Percentiles rank a stretch among this genome's conserved stretches.
Conservation (phyloP, 2,329 filamentous ascomycete genomes). For the Fusarium decemcellulare region DNA sequence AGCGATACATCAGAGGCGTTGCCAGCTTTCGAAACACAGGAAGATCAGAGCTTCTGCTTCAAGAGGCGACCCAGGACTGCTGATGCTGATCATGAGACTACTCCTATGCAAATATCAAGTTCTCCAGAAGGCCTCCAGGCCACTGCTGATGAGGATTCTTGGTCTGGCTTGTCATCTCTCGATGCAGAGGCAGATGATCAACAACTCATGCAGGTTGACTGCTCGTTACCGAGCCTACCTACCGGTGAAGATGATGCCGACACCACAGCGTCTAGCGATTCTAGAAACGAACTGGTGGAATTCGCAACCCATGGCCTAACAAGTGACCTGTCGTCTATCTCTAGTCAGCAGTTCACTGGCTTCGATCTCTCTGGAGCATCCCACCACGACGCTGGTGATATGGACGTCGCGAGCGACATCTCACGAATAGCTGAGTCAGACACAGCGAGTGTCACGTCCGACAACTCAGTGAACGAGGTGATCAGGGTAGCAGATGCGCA, state of each 20-base stretch:
- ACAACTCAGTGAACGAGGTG: background rate
- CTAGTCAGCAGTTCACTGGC: conserved; percentile 25
- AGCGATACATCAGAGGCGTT: background rate
- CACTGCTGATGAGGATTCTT: conserved; percentile 23
- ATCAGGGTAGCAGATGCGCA: background rate
- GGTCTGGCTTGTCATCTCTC: conserved; percentile 38
- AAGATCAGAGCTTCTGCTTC: conserved; percentile 53
- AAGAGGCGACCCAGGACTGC: conserved; percentile 38
- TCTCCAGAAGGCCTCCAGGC: background rate
- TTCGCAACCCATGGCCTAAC: conserved; percentile 7
- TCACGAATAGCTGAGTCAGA: conserved; percentile 4
- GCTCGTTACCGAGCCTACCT: background rate
- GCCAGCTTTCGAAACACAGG: conserved; percentile 46
- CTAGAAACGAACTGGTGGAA: background rate
- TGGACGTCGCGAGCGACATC: conserved; percentile 1
- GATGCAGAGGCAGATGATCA: conserved; percentile 11
- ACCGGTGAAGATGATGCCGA: background rate
- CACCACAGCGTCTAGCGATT: background rate
- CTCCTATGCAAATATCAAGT: background rate
- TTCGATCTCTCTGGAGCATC: conserved; percentile 10
- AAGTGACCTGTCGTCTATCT: conserved; percentile 37
- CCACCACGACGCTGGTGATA: background rate
- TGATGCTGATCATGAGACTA: background rate
- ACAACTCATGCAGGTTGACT: conserved; percentile 2
- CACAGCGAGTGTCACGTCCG: conserved; percentile 3